Evolutionary conservation across 2,329 filamentous ascomycete species (phyloP).

Genomic region (Penicillium crustosum): DNA sequence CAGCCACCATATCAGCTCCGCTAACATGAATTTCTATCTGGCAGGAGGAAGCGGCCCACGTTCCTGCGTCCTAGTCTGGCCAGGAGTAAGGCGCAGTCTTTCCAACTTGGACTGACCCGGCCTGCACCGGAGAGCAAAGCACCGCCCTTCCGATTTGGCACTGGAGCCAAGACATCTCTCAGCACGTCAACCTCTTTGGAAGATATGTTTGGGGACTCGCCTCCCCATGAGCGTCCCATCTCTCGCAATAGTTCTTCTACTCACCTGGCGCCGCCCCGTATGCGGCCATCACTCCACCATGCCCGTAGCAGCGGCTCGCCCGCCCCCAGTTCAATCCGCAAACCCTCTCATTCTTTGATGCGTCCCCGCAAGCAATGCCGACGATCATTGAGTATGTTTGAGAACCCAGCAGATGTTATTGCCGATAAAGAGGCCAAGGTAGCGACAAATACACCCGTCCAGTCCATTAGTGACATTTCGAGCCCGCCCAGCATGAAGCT

Average conservation of each 20-base stretch:
- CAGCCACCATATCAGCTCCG: constrained; percentile 1
- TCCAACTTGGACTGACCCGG: constrained; percentile 63
- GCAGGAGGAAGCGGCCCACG: constrained; percentile 65
- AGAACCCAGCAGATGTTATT: constrained; percentile 83
- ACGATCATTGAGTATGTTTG: constrained; percentile 96
- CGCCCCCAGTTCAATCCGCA: constrained; percentile 67
- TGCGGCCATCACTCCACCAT: constrained; percentile 64
- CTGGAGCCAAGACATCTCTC: constrained; percentile 52
- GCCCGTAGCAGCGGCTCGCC: constrained; percentile 73
- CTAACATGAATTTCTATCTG: constrained; percentile 24
- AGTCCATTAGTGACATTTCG: constrained; percentile 81
- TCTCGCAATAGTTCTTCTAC: constrained; percentile 61
- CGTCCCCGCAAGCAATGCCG: constrained; percentile 86
- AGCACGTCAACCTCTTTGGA: constrained; percentile 67
- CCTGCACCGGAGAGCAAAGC: constrained; percentile 63
- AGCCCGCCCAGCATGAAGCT: constrained; percentile 71
- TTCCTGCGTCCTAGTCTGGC: constrained; percentile 72
- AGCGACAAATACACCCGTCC: constrained; percentile 57
- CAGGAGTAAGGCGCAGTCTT: constrained; percentile 72
- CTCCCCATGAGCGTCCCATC: constrained; percentile 67
- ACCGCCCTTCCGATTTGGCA: constrained; percentile 74
- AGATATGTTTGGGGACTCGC: constrained; percentile 79
- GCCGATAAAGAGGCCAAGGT: constrained; percentile 68
- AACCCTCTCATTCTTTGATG: constrained; percentile 68
- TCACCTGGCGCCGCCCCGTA: constrained; percentile 58